Percentiles rank a stretch among this genome's conserved stretches.
These are phyloP conservation scores for Aspergillus incahuasiensis DNA, from an alignment of 495 filamentous ascomycete species.

Conservation along the genomic window DNA sequence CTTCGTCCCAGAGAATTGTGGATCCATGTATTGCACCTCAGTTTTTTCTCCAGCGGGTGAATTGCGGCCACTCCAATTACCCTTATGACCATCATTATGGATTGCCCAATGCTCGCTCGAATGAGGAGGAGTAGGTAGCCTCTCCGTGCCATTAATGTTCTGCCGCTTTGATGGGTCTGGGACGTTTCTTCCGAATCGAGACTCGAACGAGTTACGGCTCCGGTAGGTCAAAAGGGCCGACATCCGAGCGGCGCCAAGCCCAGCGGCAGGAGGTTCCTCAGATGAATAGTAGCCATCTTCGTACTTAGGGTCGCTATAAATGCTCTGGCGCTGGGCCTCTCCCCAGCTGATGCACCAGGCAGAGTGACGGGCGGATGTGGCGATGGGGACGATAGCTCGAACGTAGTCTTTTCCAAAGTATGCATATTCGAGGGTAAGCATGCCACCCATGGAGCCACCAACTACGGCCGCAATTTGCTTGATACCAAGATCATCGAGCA, in stretches of 20 bases:
- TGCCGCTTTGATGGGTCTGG: conserved; percentile 78
- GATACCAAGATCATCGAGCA: conserved; percentile 87
- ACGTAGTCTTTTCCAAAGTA: conserved; percentile 96
- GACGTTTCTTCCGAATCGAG: conserved; percentile 87
- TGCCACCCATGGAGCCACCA: conserved; percentile 97
- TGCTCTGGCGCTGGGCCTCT: conserved; percentile 94
- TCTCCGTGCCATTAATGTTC: conserved; percentile 64
- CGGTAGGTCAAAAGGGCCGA: conserved; percentile 92
- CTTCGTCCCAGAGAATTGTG: conserved; percentile 72
- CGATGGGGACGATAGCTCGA: conserved; percentile 84
- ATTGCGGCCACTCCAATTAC: conserved; percentile 36
- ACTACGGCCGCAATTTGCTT: conserved; percentile 82
- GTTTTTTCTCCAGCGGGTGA: conserved; percentile 21
- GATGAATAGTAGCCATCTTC: conserved; percentile 92
- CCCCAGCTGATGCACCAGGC: conserved; percentile 99
- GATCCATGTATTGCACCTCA: conserved; percentile 56
- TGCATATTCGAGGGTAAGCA: conserved; percentile 94
- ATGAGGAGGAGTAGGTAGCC: conserved; percentile 52
- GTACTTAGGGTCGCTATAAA: conserved; percentile 97
- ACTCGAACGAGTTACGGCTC: conserved; percentile 93
- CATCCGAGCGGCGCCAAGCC: conserved; percentile 94
- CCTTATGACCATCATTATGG: conserved; percentile 91
- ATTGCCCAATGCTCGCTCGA: conserved; percentile 84
- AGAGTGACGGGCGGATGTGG: conserved; percentile 89
- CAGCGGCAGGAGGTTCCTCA: conserved; percentile 74